phyloP scores from a whole-genome alignment of 495 filamentous ascomycete genomes.

The Pyronema omphalodes region DNA sequence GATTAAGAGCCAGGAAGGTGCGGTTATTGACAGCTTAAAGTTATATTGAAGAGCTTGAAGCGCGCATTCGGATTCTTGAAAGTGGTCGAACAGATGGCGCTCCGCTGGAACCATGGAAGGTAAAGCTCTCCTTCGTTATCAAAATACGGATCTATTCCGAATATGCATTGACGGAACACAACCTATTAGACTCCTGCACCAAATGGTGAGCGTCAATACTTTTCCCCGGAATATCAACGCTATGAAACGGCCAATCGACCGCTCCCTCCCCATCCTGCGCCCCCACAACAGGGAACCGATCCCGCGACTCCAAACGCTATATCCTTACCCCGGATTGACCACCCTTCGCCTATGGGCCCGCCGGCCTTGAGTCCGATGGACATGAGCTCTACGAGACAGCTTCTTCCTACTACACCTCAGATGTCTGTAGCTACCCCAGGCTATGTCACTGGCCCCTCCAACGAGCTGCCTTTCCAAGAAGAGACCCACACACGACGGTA shows the following conservation, averaged over 20 bases:
- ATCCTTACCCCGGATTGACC: neutral
- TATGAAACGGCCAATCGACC: neutral
- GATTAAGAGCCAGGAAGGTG: neutral
- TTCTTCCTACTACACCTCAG: neutral
- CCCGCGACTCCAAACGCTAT: neutral
- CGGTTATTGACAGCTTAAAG: neutral
- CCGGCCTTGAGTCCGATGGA: neutral
- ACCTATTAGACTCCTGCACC: neutral
- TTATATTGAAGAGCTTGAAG: slow-evolving; percentile 4
- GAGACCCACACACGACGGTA: neutral
- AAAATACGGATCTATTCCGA: too few species aligned
- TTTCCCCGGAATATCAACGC: neutral
- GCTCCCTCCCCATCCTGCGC: neutral
- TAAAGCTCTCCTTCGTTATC: too few species aligned
- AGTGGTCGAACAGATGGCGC: neutral
- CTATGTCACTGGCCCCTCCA: neutral
- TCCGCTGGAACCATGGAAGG: neutral
- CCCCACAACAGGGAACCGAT: neutral
- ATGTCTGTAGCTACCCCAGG: neutral
- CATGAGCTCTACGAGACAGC: neutral
- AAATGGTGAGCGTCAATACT: neutral
- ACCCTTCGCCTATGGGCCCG: neutral
- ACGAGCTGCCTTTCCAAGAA: neutral
- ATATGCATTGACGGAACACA: neutral
- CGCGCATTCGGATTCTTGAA: neutral